Evolutionary conservation across 805 yeast species (phyloP), one percentile per base, ranked within the genome.

Genomic region (Saccharomycopsis fodiens): DNA sequence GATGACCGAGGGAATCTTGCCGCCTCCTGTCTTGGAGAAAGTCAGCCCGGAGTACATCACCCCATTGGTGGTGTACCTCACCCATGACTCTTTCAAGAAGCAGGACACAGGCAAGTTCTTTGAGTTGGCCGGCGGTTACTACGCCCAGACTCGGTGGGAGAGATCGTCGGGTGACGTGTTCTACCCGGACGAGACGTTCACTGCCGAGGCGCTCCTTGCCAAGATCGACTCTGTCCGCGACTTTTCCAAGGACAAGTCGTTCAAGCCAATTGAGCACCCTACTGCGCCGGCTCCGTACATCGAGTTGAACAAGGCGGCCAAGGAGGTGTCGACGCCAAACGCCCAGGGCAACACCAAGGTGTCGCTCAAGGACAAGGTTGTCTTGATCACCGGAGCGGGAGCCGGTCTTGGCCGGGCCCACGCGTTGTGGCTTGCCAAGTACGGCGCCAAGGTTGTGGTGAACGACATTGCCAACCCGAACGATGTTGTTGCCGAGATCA

Each of bases 61-160:
- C n/a, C 97, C 97, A 3, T 72, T 91, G 53, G 96, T 89, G 6
- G 75, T 87, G 39, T 87, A 76, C 61, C 71, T 91, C 53, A 69
- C 87, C 2, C 91, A 85, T 59, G 85, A 82, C 40, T 62, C 71
- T 41, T 66, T 75, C 23, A 66, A 70, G 39, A 29, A 16, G n/a
- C n/a, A 35, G 4, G 76, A 83, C 19, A 75, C 81, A 37, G 87
- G 91, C 52, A 78, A 88, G 36, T 82, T 83, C 44, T 91, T 76
- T 65, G 97, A 91, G 68, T 82, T 85, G 53, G 98, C 97, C 25
- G 97, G 95, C 36, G 97, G 97, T 1, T 84, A 82, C 61, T 86
- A 74, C 63, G 86, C 88, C 35, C 95, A 87, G 65, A 82, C 91
- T 51, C 78, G 96, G 59, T 91, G 97, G 97, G 91, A 91, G 66